Conservation (phyloP, 179 eudicot genomes). For the Spinacia oleracea region DNA sequence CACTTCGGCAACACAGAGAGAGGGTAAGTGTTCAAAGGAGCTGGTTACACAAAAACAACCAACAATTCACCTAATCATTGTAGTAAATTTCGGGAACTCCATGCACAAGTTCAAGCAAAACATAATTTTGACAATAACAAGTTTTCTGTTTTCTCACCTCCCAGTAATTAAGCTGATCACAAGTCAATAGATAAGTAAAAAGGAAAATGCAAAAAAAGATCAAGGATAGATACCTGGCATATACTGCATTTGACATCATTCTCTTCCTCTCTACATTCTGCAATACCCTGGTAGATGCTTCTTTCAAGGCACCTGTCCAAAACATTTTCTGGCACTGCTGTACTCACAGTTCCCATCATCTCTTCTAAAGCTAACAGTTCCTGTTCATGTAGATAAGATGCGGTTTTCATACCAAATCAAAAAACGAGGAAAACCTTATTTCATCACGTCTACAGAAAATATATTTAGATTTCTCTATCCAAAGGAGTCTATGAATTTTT, state of each 20-base stretch:
- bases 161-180: not conserved
- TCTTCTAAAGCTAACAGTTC: conserved; percentile 87
- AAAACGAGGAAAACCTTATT: not conserved
- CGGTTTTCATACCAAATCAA: not conserved
- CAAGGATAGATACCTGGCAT: conserved; percentile 61
- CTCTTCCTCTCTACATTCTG: conserved; percentile 32
- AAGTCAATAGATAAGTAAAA: not conserved
- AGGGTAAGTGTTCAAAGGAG: not conserved
- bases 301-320: conserved; percentile 56
- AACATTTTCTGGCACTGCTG: conserved; percentile 71
- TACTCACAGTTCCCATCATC: conserved; percentile 87
- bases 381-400: conserved; percentile 33
- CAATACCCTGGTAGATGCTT: conserved; percentile 42
- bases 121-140: not conserved
- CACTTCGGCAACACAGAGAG: not conserved
- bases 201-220: not conserved
- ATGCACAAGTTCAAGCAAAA: not conserved
- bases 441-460: not conserved
- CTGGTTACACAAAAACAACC: not conserved
- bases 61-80: not conserved
- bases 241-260: conserved; percentile 76
- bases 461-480: not conserved
- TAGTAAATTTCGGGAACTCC: not conserved
- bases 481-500: not conserved
- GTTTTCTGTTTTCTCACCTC: not conserved